Evolutionary conservation across 1,284 basidiomycete species (phyloP).

Genomic region (Bothia castanella): DNA sequence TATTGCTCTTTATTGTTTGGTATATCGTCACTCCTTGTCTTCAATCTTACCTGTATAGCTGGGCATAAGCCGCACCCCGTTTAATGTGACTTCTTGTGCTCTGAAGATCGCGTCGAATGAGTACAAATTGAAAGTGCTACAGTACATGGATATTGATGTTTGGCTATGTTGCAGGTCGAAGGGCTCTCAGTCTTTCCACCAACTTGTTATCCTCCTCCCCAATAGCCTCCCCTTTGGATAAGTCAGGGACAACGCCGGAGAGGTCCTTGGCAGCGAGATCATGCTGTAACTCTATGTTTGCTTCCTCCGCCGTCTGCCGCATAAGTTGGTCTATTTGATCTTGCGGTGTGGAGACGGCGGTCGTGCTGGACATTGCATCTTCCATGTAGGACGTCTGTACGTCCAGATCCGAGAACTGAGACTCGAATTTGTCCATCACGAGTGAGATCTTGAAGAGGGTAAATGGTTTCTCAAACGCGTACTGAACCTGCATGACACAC

Average conservation of each 20-base stretch:
- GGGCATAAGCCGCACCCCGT: constrained; percentile 4
- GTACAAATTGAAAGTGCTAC: constrained; percentile 6
- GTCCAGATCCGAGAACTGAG: constrained; percentile 95
- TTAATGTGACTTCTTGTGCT: constrained; percentile 17
- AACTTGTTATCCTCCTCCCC: constrained; percentile 78
- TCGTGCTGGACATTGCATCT: constrained; percentile 91
- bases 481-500: constrained; percentile 40
- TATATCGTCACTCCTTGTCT: constrained; percentile 17
- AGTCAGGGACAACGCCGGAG: constrained; percentile 48
- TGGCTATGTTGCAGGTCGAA: constrained; percentile 66
- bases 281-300: constrained; percentile 93
- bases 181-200: constrained; percentile 75
- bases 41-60: not conserved
- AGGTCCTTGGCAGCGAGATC: constrained; percentile 74
- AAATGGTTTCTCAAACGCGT: not conserved
- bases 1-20: constrained; percentile 23
- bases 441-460: constrained; percentile 74
- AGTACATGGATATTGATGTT: constrained; percentile 14
- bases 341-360: constrained; percentile 91
- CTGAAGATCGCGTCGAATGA: too few relatives aligned
- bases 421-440: constrained; percentile 99
- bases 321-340: constrained; percentile 94
- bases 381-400: constrained; percentile 99
- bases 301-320: constrained; percentile 95
- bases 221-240: constrained; percentile 53